Evolutionary conservation across 2,329 filamentous ascomycete species (phyloP).

Genomic region (Alternaria consortialis): DNA sequence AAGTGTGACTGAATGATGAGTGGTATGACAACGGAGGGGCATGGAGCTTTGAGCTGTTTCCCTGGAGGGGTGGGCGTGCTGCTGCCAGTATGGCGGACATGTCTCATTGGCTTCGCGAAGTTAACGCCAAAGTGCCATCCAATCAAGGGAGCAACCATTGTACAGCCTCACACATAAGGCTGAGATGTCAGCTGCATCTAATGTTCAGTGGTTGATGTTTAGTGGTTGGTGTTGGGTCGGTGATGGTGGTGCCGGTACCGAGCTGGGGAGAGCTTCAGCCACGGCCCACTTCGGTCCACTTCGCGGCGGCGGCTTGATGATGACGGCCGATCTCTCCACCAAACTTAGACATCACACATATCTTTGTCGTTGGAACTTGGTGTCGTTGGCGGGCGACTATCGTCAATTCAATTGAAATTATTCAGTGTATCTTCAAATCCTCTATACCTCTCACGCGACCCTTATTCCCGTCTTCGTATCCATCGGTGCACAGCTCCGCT

Average conservation of each 20-base stretch:
- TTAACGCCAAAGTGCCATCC: background rate
- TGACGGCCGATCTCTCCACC: constrained; percentile 6
- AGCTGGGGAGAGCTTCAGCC: constrained; percentile 23
- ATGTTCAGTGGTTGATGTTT: constrained; percentile 23
- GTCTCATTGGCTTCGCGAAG: constrained; percentile 19
- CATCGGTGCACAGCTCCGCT: background rate
- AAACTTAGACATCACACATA: constrained; percentile 8
- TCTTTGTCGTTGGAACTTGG: background rate
- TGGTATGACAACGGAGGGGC: constrained; percentile 20
- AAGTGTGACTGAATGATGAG: constrained; percentile 2
- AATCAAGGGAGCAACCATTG: constrained; percentile 16
- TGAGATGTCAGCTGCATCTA: constrained; percentile 24
- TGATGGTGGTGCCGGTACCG: background rate
- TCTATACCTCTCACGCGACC: background rate
- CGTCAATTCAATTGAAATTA: background rate
- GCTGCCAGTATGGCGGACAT: constrained; percentile 6
- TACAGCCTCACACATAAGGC: constrained; percentile 23
- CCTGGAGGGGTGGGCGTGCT: constrained; percentile 1
- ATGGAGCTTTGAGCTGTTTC: constrained; percentile 18
- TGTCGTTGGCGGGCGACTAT: background rate
- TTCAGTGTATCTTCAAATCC: background rate
- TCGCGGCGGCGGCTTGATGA: constrained; percentile 15
- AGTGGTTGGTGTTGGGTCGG: constrained; percentile 15
- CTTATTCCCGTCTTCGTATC: background rate
- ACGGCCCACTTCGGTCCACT: constrained; percentile 17